A percentile compares a stretch with the other conserved stretches of the same genome.
Conservation (phyloP, 179 eudicot genomes). For the Carnegiea gigantea region DNA sequence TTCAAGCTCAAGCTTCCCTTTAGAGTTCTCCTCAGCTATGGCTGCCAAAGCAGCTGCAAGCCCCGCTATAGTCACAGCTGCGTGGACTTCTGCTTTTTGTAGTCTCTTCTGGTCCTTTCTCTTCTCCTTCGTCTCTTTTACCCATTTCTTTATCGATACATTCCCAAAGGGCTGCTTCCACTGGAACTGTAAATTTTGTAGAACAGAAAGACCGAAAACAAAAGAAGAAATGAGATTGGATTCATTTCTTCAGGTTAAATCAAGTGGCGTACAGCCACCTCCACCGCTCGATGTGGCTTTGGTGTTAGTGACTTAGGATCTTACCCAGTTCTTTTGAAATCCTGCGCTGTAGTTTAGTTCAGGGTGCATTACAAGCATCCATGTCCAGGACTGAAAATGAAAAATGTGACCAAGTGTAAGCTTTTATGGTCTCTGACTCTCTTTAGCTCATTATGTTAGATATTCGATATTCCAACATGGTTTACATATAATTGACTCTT, state of each 20-base stretch:
- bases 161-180: conserved; percentile 72
- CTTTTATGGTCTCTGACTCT: not conserved
- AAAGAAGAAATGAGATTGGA: not conserved
- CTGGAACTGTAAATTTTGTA: conserved; percentile 37
- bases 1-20: conserved; percentile 21
- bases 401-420: not conserved
- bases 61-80: conserved; percentile 89
- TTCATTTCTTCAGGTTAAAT: not conserved
- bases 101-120: conserved; percentile 76
- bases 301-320: not conserved
- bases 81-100: conserved; percentile 85
- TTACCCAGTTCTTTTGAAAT: conserved; percentile 84
- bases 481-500: not conserved
- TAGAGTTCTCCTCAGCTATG: conserved; percentile 63
- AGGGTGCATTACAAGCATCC: conserved; percentile 99
- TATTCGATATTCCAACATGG: not conserved
- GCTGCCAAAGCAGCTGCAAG: conserved; percentile 93
- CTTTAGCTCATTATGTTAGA: too few species aligned
- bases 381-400: conserved; percentile 77
- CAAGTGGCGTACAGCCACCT: too few species aligned
- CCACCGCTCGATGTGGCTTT: not conserved
- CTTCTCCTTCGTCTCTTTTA: conserved; percentile 71
- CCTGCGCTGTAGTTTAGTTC: conserved; percentile 74
- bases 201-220: too few species aligned
- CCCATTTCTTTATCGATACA: conserved; percentile 75